Base-by-base conservation (phyloP, 192 early-diverging fungal genomes). In the Backusella parvicylindrica region DNA sequence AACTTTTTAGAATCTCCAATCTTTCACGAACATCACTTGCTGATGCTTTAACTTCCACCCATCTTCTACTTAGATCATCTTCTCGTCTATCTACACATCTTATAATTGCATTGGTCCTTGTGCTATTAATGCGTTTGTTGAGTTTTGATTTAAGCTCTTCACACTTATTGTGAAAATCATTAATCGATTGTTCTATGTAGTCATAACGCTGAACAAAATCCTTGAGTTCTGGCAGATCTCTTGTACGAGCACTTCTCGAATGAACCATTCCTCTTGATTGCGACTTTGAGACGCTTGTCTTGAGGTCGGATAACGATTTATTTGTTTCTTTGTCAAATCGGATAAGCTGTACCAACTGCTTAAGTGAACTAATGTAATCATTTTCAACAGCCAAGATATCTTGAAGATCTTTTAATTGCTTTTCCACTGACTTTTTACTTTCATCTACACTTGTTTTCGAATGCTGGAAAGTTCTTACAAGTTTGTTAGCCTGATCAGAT, bases 291-390 rank as follows among this genome's bases (percentile, higher is more conserved):
- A 35, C 32, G 21, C 66, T 37, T 47, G 40, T 16, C 4, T 70
- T 70, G 21, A 70, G 37, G 13, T 70, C 70, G 4, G 70, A 21
- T 18, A 72, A 33, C 11, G 41, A 50, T 12, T 33, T 21, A 23
- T 21, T 60, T 31, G 37, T 56, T 32, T 75, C 74, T 9, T 47
- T 53, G 15, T 75, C 74, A 26, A 68, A 53, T 36, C 38, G 63
- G 37, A 64, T 64, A 35, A 65, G 49, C 11, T 38, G 64, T 4
- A 23, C 36, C 23, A 68, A 37, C 21, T 28, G 35, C 56, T 68
- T 73, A 38, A 78, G 71, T 7, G 70, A 65, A 4, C 63, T 60
- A 12, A 65, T 33, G 23, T 78, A 78, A 21, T 72, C 77, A 32
- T 78, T 47, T 31, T 72, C 77, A 18, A 65, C 33, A 6, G 67